phyloP scores from a whole-genome alignment of 768 basidiomycete species.

The Tylopilus intermedius region DNA sequence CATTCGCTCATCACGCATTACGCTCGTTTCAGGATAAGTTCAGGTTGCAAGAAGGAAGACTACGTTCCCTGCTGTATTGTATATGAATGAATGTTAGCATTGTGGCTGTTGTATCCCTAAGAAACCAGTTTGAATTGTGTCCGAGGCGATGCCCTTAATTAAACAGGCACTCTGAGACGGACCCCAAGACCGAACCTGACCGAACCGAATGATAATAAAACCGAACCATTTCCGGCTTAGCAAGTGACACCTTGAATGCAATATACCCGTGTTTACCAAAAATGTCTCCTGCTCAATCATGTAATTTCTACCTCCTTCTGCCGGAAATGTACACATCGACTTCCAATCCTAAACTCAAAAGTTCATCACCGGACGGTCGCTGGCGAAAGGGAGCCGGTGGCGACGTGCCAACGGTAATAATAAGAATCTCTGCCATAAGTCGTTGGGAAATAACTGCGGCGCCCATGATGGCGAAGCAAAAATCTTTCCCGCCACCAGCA shows the following conservation, averaged over 20 bases:
- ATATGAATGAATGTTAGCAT: neutral
- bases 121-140: too few species aligned
- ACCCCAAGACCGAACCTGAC: too few species aligned
- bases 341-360: neutral
- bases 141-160: too few species aligned
- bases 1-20: neutral
- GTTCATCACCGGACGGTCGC: neutral
- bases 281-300: neutral
- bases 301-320: neutral
- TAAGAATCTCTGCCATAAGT: neutral
- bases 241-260: neutral
- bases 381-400: neutral
- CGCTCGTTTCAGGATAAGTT: neutral
- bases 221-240: neutral
- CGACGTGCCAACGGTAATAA: neutral
- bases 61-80: neutral
- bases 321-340: neutral
- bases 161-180: too few species aligned
- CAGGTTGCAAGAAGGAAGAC: constrained; percentile 1
- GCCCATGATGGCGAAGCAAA: neutral
- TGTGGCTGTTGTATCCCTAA: neutral
- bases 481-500: too few species aligned
- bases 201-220: neutral
- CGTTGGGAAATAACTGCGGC: neutral
- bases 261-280: neutral